Percentiles rank a stretch among this genome's conserved stretches.
Conservation (phyloP, 768 basidiomycete genomes). For the Pleurotus citrinopileatus region DNA sequence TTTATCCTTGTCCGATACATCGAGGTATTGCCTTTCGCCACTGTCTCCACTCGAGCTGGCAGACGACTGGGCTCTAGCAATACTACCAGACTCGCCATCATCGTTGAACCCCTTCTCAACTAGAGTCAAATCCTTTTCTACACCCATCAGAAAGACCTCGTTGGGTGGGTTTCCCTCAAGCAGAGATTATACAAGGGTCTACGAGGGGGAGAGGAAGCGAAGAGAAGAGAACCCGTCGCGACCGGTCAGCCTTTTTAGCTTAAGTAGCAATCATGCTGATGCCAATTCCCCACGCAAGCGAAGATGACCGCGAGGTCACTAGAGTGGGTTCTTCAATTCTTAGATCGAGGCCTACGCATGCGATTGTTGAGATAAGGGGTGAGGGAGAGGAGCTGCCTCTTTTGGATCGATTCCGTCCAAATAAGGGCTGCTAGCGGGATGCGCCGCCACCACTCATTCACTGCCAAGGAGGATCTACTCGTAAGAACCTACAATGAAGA, state of each 20-base stretch:
- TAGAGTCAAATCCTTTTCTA: not conserved
- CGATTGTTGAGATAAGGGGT: no score
- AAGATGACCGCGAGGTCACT: not conserved
- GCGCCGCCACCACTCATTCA: no score
- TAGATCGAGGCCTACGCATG: no score
- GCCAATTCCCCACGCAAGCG: not conserved
- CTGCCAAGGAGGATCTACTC: no score
- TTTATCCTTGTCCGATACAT: conserved; percentile 59
- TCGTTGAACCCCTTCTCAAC: not conserved
- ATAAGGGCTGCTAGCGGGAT: no score
- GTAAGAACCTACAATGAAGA: no score
- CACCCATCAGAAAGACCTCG: not conserved
- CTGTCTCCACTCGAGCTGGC: not conserved
- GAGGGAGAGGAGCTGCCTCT: no score
- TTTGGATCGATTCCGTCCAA: no score
- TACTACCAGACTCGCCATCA: not conserved
- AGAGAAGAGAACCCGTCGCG: not conserved
- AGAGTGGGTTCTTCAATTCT: not conserved
- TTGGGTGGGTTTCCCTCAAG: not conserved
- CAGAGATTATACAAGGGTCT: not conserved
- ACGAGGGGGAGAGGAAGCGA: not conserved
- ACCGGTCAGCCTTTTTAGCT: not conserved
- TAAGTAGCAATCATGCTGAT: not conserved
- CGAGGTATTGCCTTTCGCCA: conserved; percentile 38
- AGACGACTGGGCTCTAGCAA: not conserved